Conservation (phyloP, 331 rosid species). For the Malus hybrid region DNA sequence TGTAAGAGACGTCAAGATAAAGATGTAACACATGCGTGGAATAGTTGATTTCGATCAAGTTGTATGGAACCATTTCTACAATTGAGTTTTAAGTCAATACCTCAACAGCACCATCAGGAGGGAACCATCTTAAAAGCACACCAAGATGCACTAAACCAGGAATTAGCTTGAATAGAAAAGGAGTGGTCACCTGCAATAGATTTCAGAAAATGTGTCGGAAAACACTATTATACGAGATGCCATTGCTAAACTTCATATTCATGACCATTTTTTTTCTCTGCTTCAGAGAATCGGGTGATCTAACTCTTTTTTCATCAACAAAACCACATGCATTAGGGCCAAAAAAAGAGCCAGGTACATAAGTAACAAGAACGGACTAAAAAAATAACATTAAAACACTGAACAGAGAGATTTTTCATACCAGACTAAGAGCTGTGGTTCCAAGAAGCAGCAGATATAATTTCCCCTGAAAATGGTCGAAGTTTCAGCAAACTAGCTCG, state of each 20-base stretch:
- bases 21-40: not conserved
- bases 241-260: too few relatives aligned
- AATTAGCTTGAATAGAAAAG: conserved; percentile 89
- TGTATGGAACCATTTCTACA: conserved; percentile 1
- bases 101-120: conserved; percentile 72
- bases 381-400: not conserved
- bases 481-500: not conserved
- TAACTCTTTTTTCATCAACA: not conserved
- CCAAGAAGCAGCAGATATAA: conserved; percentile 45
- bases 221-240: not conserved
- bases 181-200: conserved; percentile 78
- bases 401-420: conserved; percentile 1
- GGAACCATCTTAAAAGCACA: conserved; percentile 83
- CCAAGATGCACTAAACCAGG: conserved; percentile 96
- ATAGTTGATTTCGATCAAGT: not conserved
- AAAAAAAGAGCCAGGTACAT: not conserved
- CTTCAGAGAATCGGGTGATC: not conserved
- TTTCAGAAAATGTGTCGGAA: not conserved
- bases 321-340: not conserved
- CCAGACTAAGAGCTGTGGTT: conserved; percentile 53
- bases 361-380: not conserved
- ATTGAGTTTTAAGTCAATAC: conserved; percentile 23
- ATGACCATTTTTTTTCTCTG: too few relatives aligned
- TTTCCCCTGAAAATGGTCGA: conserved; percentile 36
- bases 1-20: not conserved